A percentile compares a stretch with the other conserved stretches of the same genome.
Evolutionary conservation across 2,329 filamentous ascomycete genomes (phyloP).

Genomic region (Pyrenophora graminea): DNA sequence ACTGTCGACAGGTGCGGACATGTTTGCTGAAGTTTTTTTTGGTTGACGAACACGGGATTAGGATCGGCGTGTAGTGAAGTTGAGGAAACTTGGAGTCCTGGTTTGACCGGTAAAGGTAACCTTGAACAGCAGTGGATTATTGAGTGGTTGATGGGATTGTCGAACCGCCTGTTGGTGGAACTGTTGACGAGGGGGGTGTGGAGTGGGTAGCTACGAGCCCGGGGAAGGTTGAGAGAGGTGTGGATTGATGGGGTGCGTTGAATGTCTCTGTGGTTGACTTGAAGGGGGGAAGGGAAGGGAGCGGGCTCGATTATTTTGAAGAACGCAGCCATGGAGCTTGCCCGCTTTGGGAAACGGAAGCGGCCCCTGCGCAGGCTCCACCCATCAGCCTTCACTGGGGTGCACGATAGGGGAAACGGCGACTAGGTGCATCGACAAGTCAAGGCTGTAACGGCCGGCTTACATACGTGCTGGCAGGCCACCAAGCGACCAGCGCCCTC

Average conservation of each 20-base stretch:
- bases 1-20: conserved; percentile 84
- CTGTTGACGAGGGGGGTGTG: conserved; percentile 57
- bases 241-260: conserved; percentile 37
- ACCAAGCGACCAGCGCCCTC: background rate
- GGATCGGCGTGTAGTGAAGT: conserved; percentile 33
- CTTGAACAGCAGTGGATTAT: conserved; percentile 42
- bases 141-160: conserved; percentile 45
- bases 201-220: conserved; percentile 57
- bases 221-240: conserved; percentile 39
- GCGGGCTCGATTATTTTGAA: conserved; percentile 20
- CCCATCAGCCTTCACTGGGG: conserved; percentile 17
- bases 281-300: conserved; percentile 36
- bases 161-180: conserved; percentile 55
- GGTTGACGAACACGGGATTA: conserved; percentile 60
- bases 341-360: conserved; percentile 30
- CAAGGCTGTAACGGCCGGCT: background rate
- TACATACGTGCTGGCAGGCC: background rate
- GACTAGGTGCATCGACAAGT: background rate
- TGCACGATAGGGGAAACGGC: conserved; percentile 14
- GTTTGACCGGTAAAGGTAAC: conserved; percentile 46
- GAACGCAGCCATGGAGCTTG: conserved; percentile 28
- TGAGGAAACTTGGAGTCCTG: conserved; percentile 52
- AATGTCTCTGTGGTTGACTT: conserved; percentile 41
- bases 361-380: conserved; percentile 28
- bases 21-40: conserved; percentile 62